phyloP scores from a whole-genome alignment of 805 yeast species.

The Grigorovia yakushimaensis region DNA sequence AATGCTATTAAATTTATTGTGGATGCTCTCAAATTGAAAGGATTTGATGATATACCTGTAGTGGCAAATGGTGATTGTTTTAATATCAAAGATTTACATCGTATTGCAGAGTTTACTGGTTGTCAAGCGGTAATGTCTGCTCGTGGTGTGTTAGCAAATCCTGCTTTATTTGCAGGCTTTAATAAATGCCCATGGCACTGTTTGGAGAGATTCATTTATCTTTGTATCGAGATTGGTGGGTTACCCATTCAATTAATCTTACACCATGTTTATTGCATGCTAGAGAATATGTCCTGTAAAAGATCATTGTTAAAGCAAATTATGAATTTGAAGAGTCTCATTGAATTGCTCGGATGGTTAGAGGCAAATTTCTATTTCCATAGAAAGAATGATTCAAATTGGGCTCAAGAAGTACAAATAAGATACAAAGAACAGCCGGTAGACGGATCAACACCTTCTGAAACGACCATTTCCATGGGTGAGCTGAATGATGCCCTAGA shows the following conservation, averaged over 20 bases:
- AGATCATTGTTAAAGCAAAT: constrained; percentile 46
- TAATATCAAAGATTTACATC: constrained; percentile 48
- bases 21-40: constrained; percentile 26
- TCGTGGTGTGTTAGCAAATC: constrained; percentile 77
- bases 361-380: constrained; percentile 58
- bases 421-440: constrained; percentile 22
- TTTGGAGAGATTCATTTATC: constrained; percentile 73
- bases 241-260: constrained; percentile 75
- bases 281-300: constrained; percentile 41
- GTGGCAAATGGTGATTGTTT: constrained; percentile 98
- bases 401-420: constrained; percentile 45
- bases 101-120: constrained; percentile 56
- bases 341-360: constrained; percentile 73
- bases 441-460: neutral
- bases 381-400: constrained; percentile 60
- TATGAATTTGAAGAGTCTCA: constrained; percentile 49
- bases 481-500: too few relatives aligned
- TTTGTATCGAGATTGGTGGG: constrained; percentile 63
- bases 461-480: too few relatives aligned
- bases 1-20: constrained; percentile 69
- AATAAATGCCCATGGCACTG: constrained; percentile 82
- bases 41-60: constrained; percentile 53
- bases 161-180: constrained; percentile 75
- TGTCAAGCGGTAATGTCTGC: constrained; percentile 96
- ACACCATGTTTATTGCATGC: constrained; percentile 85